Evolutionary conservation across 148 eudicot genomes (phyloP).

Genomic region (Vaccinium myrtillus): DNA sequence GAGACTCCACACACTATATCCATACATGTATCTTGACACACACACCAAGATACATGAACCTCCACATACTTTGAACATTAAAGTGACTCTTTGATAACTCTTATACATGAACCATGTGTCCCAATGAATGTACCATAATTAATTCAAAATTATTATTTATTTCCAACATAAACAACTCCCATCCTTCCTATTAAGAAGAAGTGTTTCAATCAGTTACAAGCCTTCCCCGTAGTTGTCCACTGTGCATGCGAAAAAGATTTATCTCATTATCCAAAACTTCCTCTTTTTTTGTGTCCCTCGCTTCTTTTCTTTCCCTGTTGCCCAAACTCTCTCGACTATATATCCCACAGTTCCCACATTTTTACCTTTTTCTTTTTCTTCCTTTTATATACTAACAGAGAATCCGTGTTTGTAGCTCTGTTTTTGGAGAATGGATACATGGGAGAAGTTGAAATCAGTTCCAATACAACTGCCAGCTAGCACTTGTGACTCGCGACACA

Average conservation of each 20-base stretch:
- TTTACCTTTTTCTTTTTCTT: too few species aligned
- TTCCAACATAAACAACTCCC: background rate
- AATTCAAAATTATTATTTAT: too few species aligned
- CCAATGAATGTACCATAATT: background rate
- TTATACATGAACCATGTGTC: background rate
- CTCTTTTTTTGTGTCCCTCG: too few species aligned
- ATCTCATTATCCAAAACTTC: too few species aligned
- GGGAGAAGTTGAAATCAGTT: slow-evolving; percentile 67
- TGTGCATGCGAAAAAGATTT: too few species aligned
- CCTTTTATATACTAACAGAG: background rate
- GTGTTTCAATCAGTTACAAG: too few species aligned
- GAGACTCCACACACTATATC: background rate
- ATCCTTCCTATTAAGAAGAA: too few species aligned
- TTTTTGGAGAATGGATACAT: slow-evolving; percentile 76
- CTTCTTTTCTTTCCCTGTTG: background rate
- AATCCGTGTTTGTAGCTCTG: slow-evolving; percentile 47
- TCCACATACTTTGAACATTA: background rate
- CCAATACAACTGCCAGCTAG: slow-evolving; percentile 70
- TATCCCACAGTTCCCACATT: background rate
- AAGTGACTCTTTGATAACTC: background rate
- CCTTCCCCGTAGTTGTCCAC: too few species aligned
- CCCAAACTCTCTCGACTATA: background rate
- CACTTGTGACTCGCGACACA: slow-evolving; percentile 58
- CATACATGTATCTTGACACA: background rate
- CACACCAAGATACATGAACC: background rate